A percentile compares a stretch with the other conserved stretches of the same genome.
Conservation (phyloP, 495 filamentous ascomycete genomes). For the Cladorrhinum samala region DNA sequence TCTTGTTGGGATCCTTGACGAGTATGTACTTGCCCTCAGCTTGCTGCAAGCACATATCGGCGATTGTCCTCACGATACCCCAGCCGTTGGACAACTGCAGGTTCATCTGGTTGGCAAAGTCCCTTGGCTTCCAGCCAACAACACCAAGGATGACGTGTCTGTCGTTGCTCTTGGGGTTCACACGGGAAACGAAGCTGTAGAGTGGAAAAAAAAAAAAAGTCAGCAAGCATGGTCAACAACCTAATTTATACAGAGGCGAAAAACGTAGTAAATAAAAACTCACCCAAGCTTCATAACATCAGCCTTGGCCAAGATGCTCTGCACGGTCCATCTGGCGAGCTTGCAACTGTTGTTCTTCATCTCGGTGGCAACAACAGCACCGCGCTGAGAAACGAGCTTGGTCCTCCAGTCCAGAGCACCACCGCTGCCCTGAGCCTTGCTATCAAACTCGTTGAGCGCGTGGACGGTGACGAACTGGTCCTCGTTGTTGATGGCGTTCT, state of each 20-base stretch:
- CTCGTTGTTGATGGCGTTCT: slow-evolving; percentile 81
- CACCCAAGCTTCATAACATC: slow-evolving; percentile 97
- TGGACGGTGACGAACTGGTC: slow-evolving; percentile 89
- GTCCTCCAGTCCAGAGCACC: slow-evolving; percentile 92
- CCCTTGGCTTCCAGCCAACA: slow-evolving; percentile 90
- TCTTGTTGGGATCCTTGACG: slow-evolving; percentile 92
- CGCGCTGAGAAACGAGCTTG: slow-evolving; percentile 86
- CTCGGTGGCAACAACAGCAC: slow-evolving; percentile 96
- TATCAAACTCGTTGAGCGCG: slow-evolving; percentile 97
- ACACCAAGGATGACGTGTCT: slow-evolving; percentile 93
- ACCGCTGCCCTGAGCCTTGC: slow-evolving; percentile 90
- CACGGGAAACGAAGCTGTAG: slow-evolving; percentile 81
- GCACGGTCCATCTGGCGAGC: slow-evolving; percentile 92
- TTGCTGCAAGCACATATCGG: slow-evolving; percentile 76
- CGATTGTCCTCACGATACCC: slow-evolving; percentile 97
- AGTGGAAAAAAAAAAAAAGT: slow-evolving; percentile 1
- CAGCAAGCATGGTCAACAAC: slow-evolving; percentile 15
- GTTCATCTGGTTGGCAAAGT: slow-evolving; percentile 98
- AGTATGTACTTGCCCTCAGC: slow-evolving; percentile 67
- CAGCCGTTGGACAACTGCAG: slow-evolving; percentile 92
- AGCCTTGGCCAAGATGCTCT: slow-evolving; percentile 90
- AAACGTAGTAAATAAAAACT: slow-evolving; percentile 21
- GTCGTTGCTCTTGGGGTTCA: slow-evolving; percentile 81
- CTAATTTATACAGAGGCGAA: slow-evolving; percentile 3
- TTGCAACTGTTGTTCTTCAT: slow-evolving; percentile 99